These are phyloP conservation scores for Stephania japonica DNA, from an alignment of 164 flowering plant species.

Conservation along the genomic window DNA sequence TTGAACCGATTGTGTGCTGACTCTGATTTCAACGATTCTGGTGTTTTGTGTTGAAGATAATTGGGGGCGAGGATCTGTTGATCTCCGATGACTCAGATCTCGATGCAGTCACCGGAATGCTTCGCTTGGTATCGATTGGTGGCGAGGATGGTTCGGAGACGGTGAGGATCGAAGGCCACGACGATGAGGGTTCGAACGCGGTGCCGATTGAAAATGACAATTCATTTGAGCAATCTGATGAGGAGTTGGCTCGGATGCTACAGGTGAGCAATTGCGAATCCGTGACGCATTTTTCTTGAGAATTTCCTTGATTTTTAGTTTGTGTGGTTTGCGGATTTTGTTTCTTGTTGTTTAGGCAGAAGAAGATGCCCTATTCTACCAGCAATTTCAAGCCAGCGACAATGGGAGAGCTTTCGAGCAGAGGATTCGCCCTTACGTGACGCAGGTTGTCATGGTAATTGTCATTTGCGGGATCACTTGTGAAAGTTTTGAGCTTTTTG, in stretches of 20 bases:
- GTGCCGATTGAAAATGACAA: background rate
- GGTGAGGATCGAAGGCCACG: constrained; percentile 6
- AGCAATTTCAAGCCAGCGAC: constrained; percentile 44
- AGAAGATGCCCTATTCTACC: constrained; percentile 75
- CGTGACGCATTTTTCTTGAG: background rate
- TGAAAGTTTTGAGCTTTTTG: background rate
- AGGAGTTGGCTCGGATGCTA: constrained; percentile 82
- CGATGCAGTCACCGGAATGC: constrained; percentile 32
- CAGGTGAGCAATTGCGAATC: constrained; percentile 38
- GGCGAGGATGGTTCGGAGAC: constrained; percentile 1
- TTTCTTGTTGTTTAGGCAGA: constrained; percentile 47
- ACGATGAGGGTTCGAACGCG: background rate
- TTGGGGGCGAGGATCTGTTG: constrained; percentile 38
- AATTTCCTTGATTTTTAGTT: background rate
- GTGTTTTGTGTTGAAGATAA: constrained; percentile 30
- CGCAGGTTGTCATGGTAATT: constrained; percentile 64
- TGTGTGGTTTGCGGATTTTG: background rate
- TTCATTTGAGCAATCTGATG: constrained; percentile 47
- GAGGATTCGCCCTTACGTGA: constrained; percentile 50
- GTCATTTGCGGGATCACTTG: background rate
- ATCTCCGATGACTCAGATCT: constrained; percentile 65
- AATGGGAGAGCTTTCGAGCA: constrained; percentile 41
- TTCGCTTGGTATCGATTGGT: constrained; percentile 51
- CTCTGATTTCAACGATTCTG: background rate
- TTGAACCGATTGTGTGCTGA: background rate